Evolutionary conservation across 805 yeast species (phyloP), one percentile per base, ranked within the genome.

Genomic region (Candida maltosa): DNA sequence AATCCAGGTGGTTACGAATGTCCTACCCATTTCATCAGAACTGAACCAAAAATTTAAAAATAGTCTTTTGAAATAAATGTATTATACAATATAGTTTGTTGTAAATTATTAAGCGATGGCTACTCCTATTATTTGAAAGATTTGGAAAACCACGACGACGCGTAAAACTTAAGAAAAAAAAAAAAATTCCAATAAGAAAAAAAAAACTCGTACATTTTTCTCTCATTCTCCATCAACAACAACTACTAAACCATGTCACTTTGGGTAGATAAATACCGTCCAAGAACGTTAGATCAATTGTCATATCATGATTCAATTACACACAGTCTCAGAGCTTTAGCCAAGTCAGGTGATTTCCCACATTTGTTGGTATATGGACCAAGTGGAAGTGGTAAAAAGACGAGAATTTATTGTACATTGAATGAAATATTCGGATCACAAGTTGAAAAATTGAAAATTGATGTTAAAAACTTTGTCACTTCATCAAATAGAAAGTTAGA

Each of bases 251-350:
- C 9, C 11, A 89, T 89, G 96, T 83, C 96, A 5, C 73, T 93
- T 57, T 93, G 98, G 98, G 96, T 94, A 6, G 97, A 93, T 58
- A 87, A 88, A 47, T 80, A 88, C 59, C 75, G 97, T 46, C 98
- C 98, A 6, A 76, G 67, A 41, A 64, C 69, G 1, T 67, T 93
- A 32, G 75, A 70, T 2, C 70, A 69, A 17, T 67, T 93, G 30
- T 77, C 80, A 34, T 89, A 74, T 55, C 95, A 88, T 52, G 60
- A 59, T 0, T 73, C 70, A 4, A 74, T 89, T 19, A 78, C 96
- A 0, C 57, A 65, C 24, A 75, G 83, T 39, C 65, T 93, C 23
- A 59, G 65, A 30, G 78, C 93, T 2, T 60, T 83, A 26, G 70
- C 74, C 30, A 57, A 73, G 0, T 74, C 86, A 2, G 89, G 88